Base-by-base conservation (phyloP, 768 basidiomycete genomes). In the Strobilomyces echinocephalus region DNA sequence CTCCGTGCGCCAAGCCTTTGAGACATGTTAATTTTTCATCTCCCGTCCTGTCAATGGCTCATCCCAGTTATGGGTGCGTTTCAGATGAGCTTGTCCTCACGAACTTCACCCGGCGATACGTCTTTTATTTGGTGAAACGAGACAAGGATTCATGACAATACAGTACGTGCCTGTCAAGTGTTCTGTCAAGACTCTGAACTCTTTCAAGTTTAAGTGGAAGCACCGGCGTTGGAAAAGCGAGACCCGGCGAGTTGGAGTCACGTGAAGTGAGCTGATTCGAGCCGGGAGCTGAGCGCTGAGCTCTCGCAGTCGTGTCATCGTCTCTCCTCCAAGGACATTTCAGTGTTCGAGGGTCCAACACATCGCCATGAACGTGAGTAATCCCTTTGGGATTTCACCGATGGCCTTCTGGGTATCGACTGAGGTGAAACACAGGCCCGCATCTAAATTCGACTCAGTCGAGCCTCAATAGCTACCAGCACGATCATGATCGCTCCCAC, bases 371-470 rank as follows among this genome's bases (percentile, higher is more conserved):
- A 76, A 88, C 6, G 77, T 50, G 21, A 70, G 72, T 0, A 84
- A 78, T 1, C 85, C 85, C 56, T 72, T 77, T 4, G 87, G 85
- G 72, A 85, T 69, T 16, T 69, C 62, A 30, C 72, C 74, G 2
- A 88, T 63, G 3, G 70, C 72, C 31, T 68, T 66, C 55, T 71
- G 76, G 6, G 82, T 70, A 7, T 73, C 77, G 7, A 76, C n/a
- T n/a, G n/a, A n/a, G n/a, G n/a, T n/a, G n/a, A n/a, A n/a, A n/a
- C n/a, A n/a, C n/a, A n/a, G n/a, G n/a, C n/a, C n/a, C n/a, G n/a
- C n/a, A n/a, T n/a, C n/a, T n/a, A n/a, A n/a, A n/a, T n/a, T n/a
- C n/a, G n/a, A n/a, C n/a, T n/a, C n/a, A n/a, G n/a, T n/a, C n/a
- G n/a, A n/a, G n/a, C n/a, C n/a, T n/a, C n/a, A n/a, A n/a, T n/a